These are phyloP conservation scores for Priceomyces carsonii DNA, from an alignment of 805 yeast species.

Conservation along the genomic window DNA sequence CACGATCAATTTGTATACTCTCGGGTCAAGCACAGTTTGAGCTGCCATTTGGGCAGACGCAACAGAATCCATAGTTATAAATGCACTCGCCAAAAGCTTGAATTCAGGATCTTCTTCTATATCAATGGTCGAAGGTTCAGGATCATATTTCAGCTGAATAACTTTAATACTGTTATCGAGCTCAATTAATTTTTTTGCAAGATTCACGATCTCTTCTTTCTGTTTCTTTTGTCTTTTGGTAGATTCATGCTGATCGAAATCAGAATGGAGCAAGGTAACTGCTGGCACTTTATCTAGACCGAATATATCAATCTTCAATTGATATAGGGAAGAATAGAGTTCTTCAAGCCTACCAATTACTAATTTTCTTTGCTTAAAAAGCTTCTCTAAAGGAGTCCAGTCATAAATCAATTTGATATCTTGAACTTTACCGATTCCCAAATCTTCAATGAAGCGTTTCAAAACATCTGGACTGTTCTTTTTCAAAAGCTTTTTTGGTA, in stretches of 20 bases:
- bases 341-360: conserved; percentile 39
- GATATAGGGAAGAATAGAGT: conserved; percentile 42
- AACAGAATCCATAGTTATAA: conserved; percentile 48
- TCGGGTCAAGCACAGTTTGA: conserved; percentile 45
- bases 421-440: conserved; percentile 57
- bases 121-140: conserved; percentile 24
- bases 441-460: conserved; percentile 50
- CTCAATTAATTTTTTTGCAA: conserved; percentile 32
- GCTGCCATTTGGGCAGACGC: conserved; percentile 53
- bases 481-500: conserved; percentile 45
- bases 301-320: conserved; percentile 43
- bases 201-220: conserved; percentile 30
- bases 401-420: conserved; percentile 50
- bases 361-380: conserved; percentile 35
- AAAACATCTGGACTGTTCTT: conserved; percentile 42
- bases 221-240: conserved; percentile 16
- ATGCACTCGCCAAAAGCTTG: conserved; percentile 46
- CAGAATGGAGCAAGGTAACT: conserved; percentile 22
- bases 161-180: conserved; percentile 41
- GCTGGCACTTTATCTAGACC: conserved; percentile 31
- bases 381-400: conserved; percentile 40
- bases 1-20: conserved; percentile 44
- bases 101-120: conserved; percentile 27
- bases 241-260: conserved; percentile 5
- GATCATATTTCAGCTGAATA: conserved; percentile 34